Base-by-base conservation (phyloP, 1,284 basidiomycete species). In the Ustilago xerochloae region DNA sequence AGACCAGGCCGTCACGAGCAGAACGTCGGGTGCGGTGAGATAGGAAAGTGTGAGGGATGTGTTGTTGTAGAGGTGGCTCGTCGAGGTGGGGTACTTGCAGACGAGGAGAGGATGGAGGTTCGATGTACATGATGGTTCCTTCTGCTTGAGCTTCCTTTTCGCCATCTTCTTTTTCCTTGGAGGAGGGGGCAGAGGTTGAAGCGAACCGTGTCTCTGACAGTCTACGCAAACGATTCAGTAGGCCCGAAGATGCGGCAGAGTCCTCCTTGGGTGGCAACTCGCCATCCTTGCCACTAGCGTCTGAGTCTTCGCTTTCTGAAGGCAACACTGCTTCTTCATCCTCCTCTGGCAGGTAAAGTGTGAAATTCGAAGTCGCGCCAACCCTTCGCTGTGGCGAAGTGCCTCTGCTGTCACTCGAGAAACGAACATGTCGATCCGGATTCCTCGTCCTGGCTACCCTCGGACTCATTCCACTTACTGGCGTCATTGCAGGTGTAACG, bases 1-100 rank as follows among this genome's bases (percentile, higher is more conserved):
- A 80, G 20, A 83, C 81, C 18, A 72, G 64, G 13, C 80, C 80
- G 45, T 80, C 79, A 45, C 78, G 65, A 2, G 58, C 61, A 13
- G 73, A 78, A 16, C 74, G 71, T 18, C 73, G 75, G 3, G 79
- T 78, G 32, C 81, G 76, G 36, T 80, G 77, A n/a, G 81, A 83
- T 12, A 83, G 59, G 47, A 73, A 76, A 4, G 48, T 52, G 38
- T 63, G 75, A 24, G 54, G 47, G 0, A 69, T 32, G 30, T 60
- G 57, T 24, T 64, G 57, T 13, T 64, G 66, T 13, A 78, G 41
- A 9, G 78, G 64, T 20, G 66, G 60, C 33, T 79, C 78, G 36
- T 77, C 75, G 18, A 79, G 43, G 29, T 66, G 59, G 5, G 67
- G 43, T 15, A 81, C 77, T 48, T 80, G 77, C 2, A 77, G 50